Base-by-base conservation (phyloP, 495 filamentous ascomycete genomes). In the Bacidia gigantensis region DNA sequence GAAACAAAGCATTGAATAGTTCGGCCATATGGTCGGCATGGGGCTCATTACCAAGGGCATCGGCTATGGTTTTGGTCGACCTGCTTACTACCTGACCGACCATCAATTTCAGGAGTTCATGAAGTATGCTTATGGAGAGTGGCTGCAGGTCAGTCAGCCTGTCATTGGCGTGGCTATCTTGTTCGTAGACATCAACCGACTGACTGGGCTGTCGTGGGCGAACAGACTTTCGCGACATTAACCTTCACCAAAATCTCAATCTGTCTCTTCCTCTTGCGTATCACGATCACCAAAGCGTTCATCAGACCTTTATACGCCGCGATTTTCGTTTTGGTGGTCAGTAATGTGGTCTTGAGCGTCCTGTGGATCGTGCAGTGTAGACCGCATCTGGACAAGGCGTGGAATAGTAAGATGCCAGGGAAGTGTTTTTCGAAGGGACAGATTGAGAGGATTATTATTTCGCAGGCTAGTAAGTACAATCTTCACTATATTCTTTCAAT, bases 201-300 rank as follows among this genome's bases (percentile, higher is more conserved):
- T 44, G 7, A 44, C 29, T 7, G 29, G 29, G 29, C 29, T 35
- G 29, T 7, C 29, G 29, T 7, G 29, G n/a, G n/a, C 35, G 2
- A 22, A n/a, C 14, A 58, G 49, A 55, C 52, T 7, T 53, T 60
- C 20, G 22, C 26, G 18, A 60, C 58, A 0, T 35, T 60, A 2
- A 60, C 44, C 35, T 57, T 57, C 17, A 57, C 51, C 14, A 57
- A 60, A 11, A 38, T 60, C 20, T 60, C 58, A 1, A 60, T 60
- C 14, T 60, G 58, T 35, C 29, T 60, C 0, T 52, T 60, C 12
- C 14, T 60, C 0, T 21, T 57, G 26, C 55, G 58, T 1, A 60
- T 60, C 10, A 29, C 52, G 3, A 42, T 57, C 2, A 25, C 23
- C 2, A 56, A 47, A 9, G 25, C 5, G 3, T 38, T 52, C 25